These are phyloP conservation scores for Mycosphaerelloides madeirae DNA, from an alignment of 2,329 filamentous ascomycete species.

Conservation along the genomic window DNA sequence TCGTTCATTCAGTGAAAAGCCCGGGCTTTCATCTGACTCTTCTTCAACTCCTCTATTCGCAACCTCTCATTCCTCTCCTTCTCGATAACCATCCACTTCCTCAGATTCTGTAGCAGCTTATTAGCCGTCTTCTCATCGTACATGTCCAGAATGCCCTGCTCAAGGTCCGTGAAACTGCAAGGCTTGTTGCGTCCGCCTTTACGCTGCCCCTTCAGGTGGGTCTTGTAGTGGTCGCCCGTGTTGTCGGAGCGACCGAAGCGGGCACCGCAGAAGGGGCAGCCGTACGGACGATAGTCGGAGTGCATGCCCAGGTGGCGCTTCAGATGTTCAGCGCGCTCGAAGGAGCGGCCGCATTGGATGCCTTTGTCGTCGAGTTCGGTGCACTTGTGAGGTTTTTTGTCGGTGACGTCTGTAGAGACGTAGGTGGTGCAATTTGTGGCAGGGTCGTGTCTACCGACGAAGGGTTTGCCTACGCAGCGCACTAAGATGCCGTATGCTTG, in stretches of 20 bases:
- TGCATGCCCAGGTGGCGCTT: constrained; percentile 29
- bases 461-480: constrained; percentile 8
- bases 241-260: constrained; percentile 28
- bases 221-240: constrained; percentile 30
- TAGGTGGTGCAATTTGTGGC: background rate
- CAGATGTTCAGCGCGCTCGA: constrained; percentile 31
- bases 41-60: background rate
- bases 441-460: constrained; percentile 2
- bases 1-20: too few species aligned
- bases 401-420: constrained; percentile 1
- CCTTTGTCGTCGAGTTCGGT: constrained; percentile 9
- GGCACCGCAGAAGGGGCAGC: constrained; percentile 22
- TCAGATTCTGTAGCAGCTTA: constrained; percentile 15
- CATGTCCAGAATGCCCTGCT: constrained; percentile 68
- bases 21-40: background rate
- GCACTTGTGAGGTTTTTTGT: constrained; percentile 20
- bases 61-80: constrained; percentile 1
- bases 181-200: constrained; percentile 27
- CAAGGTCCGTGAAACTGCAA: constrained; percentile 7
- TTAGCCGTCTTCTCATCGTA: constrained; percentile 71
- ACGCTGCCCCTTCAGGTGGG: constrained; percentile 19
- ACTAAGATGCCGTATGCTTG: constrained; percentile 5
- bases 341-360: constrained; percentile 16
- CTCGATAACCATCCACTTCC: constrained; percentile 5
- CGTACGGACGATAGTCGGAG: constrained; percentile 15